A percentile compares a stretch with the other conserved stretches of the same genome.
Evolutionary conservation across 116 monocot genomes (phyloP).

Genomic region (Zostera marina): DNA sequence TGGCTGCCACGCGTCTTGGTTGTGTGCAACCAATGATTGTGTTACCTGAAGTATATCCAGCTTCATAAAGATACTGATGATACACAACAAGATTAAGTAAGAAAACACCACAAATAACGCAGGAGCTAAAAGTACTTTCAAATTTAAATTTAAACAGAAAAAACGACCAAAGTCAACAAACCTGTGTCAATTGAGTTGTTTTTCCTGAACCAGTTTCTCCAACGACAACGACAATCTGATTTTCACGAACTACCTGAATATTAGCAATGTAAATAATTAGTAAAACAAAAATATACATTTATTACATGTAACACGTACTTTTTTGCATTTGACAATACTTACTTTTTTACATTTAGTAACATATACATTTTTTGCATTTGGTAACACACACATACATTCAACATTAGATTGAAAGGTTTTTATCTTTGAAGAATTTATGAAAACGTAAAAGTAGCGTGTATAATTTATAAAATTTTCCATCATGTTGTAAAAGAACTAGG

Average conservation of each 20-base stretch:
- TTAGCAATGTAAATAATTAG: background rate
- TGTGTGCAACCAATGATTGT: constrained; percentile 86
- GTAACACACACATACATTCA: background rate
- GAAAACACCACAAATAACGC: background rate
- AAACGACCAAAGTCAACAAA: constrained; percentile 5
- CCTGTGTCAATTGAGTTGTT: constrained; percentile 91
- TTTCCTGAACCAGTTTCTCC: constrained; percentile 99
- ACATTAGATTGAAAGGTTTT: background rate
- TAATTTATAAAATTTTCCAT: too few species aligned
- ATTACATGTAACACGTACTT: too few species aligned
- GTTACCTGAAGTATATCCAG: constrained; percentile 41
- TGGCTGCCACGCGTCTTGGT: constrained; percentile 92
- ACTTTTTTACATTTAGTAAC: too few species aligned
- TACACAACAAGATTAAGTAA: background rate
- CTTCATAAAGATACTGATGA: constrained; percentile 78
- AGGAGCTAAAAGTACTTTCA: background rate
- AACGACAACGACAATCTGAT: constrained; percentile 84
- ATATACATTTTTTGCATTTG: too few species aligned
- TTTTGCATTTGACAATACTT: too few species aligned
- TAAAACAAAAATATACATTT: too few species aligned
- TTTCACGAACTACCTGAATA: constrained; percentile 80
- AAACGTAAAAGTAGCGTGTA: too few species aligned
- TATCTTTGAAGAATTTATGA: background rate
- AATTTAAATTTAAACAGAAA: background rate
- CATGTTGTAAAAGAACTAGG: too few species aligned